Evolutionary conservation across 176 grass and related monocot genomes (phyloP), one percentile per base, ranked within the genome.

Genomic region (Zoysia pacifica): DNA sequence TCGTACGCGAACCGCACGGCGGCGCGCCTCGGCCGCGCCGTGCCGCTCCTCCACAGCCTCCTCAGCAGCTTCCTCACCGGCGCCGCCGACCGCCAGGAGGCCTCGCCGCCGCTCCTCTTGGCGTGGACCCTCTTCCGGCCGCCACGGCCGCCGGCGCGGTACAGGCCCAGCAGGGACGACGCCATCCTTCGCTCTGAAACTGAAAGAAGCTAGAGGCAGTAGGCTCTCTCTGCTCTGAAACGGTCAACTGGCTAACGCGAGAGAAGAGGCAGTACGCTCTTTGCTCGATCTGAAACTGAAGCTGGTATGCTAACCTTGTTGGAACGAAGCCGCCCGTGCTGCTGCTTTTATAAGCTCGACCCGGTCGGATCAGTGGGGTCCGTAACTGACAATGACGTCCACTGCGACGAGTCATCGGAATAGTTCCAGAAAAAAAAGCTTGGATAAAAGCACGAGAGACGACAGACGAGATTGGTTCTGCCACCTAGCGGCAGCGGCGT

Each of bases 41-140:
- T 19, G 38, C 58, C n/a, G 0, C 2, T 20, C 62, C 79, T 63
- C 79, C 40, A 62, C 8, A 83, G n/a, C 81, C 51, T 67, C 81
- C 61, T 47, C 5, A 75, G 52, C 16, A 75, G 36, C 28, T 48
- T 48, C 60, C 62, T 48, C 45, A 75, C 5, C 10, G 47, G 8
- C 14, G 48, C 65, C 38, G 65, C 48, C 54, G 16, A 9, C 55
- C 18, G 55, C 6, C 55, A 20, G 18, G 18, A 2, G 5, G 14
- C 55, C 4, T 6, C 4, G 55, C 55, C 55, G 18, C 55, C 5
- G n/a, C n/a, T n/a, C 2, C 58, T 10, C 19, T 7, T 61, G 6
- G 58, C 58, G 19, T 61, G n/a, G n/a, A 3, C 12, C 19, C 46
- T 49, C 20, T 13, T 9, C 28, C 69, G 5, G 0, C 69, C 3